A percentile compares a stretch with the other conserved stretches of the same genome.
Conservation (phyloP, 805 yeast species). For the Myxozyma udenii region DNA sequence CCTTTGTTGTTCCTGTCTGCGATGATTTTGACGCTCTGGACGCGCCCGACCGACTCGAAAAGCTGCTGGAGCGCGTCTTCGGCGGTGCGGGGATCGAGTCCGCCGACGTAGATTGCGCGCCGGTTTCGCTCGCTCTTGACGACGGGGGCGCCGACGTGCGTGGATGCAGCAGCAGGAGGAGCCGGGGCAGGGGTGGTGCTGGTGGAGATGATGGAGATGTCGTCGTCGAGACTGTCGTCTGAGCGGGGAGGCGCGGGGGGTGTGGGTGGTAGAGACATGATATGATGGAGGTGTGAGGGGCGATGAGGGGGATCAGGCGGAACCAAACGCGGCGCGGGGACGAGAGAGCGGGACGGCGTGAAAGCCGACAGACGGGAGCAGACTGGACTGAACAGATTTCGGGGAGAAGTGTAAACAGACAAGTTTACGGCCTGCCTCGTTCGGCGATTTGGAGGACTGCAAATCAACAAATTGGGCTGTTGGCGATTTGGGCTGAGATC, state of each 20-base stretch:
- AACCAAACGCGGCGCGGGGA: background rate
- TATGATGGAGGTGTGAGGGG: background rate
- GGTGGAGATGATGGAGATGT: background rate
- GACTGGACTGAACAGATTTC: too few species aligned
- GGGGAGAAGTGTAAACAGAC: too few species aligned
- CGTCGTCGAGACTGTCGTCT: background rate
- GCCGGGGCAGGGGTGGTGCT: background rate
- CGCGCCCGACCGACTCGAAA: conserved; percentile 59
- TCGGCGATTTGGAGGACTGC: too few species aligned
- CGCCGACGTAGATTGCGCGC: conserved; percentile 67
- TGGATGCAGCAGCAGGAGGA: background rate
- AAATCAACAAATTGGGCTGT: too few species aligned
- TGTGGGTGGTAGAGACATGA: background rate
- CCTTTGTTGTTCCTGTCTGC: conserved; percentile 68
- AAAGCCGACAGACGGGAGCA: background rate
- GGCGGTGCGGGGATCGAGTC: conserved; percentile 59
- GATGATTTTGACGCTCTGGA: conserved; percentile 64
- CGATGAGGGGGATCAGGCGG: background rate
- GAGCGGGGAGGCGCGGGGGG: background rate
- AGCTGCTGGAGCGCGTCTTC: conserved; percentile 62
- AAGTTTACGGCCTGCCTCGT: too few species aligned
- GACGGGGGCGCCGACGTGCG: background rate
- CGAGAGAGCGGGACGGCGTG: background rate
- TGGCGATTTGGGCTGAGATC: background rate
- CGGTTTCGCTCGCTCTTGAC: background rate